Evolutionary conservation across 257 asterid species (phyloP).

Genomic region (Marsdenia floribunda): DNA sequence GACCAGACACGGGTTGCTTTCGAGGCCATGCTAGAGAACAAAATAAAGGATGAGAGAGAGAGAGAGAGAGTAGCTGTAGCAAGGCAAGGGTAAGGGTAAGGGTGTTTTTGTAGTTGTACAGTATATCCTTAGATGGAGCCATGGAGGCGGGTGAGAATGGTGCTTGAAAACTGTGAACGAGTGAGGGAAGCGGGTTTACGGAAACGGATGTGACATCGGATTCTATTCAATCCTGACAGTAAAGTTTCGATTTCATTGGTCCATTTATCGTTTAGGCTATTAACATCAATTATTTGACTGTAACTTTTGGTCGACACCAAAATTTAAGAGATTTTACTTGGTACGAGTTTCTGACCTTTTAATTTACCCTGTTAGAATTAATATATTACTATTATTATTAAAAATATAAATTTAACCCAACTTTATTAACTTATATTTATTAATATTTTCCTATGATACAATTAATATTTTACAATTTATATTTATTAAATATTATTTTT

Average conservation of each 20-base stretch:
- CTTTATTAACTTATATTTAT: no score
- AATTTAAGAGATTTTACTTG: no score
- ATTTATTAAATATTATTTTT: no score
- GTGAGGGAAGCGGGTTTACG: slow-evolving; percentile 9
- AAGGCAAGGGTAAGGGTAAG: no score
- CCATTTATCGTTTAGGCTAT: not conserved
- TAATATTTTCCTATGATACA: no score
- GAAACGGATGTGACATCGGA: not conserved
- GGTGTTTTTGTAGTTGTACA: not conserved
- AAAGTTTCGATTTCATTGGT: not conserved
- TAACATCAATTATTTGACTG: not conserved
- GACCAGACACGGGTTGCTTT: slow-evolving; percentile 41
- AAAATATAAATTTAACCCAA: no score
- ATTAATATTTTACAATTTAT: no score
- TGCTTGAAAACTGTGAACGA: slow-evolving; percentile 17
- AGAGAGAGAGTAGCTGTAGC: not conserved
- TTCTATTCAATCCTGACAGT: not conserved
- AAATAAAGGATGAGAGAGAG: slow-evolving; percentile 24
- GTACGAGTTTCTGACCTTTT: no score
- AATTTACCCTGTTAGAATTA: no score
- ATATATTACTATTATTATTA: no score
- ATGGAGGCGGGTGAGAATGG: slow-evolving; percentile 11
- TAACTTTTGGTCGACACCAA: no score
- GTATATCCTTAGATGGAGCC: slow-evolving; percentile 2
- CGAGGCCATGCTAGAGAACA: slow-evolving; percentile 51